Conservation (phyloP, 495 filamentous ascomycete species). For the Barbatosphaeria neglecta region DNA sequence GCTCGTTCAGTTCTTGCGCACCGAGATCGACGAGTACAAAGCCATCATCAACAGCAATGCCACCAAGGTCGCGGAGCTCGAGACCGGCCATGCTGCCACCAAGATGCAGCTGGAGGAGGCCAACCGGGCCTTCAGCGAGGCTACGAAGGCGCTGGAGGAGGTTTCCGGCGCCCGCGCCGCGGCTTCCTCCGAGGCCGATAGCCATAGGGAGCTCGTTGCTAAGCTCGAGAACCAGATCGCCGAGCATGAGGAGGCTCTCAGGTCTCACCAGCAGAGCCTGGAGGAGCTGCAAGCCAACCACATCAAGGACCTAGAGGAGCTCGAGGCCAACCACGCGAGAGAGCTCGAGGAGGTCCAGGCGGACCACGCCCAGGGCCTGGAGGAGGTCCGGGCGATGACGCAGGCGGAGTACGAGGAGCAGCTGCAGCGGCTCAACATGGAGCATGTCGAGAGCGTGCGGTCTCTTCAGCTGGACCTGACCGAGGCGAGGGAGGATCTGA, state of each 20-base stretch:
- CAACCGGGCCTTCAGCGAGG: slow-evolving; percentile 32
- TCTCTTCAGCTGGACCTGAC: slow-evolving; percentile 56
- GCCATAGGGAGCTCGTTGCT: slow-evolving; percentile 40
- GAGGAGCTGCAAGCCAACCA: slow-evolving; percentile 32
- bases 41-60: slow-evolving; percentile 51
- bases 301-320: slow-evolving; percentile 30
- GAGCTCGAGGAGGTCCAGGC: slow-evolving; percentile 1
- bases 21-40: slow-evolving; percentile 71
- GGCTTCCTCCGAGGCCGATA: slow-evolving; percentile 30
- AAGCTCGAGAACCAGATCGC: slow-evolving; percentile 48
- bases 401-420: slow-evolving; percentile 31
- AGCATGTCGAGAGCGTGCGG: slow-evolving; percentile 50
- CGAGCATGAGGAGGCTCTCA: slow-evolving; percentile 38
- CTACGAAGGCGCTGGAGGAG: slow-evolving; percentile 27
- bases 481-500: slow-evolving; percentile 58
- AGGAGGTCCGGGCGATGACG: slow-evolving; percentile 30
- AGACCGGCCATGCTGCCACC: slow-evolving; percentile 49
- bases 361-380: slow-evolving; percentile 34
- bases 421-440: slow-evolving; percentile 29
- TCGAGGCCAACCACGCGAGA: slow-evolving; percentile 37
- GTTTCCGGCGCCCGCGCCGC: slow-evolving; percentile 34
- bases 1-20: slow-evolving; percentile 53
- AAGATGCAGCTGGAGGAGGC: slow-evolving; percentile 45
- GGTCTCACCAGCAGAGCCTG: slow-evolving; percentile 35
- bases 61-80: slow-evolving; percentile 51